Conservation (phyloP, 331 rosid genomes). For the Acacia concinna region DNA sequence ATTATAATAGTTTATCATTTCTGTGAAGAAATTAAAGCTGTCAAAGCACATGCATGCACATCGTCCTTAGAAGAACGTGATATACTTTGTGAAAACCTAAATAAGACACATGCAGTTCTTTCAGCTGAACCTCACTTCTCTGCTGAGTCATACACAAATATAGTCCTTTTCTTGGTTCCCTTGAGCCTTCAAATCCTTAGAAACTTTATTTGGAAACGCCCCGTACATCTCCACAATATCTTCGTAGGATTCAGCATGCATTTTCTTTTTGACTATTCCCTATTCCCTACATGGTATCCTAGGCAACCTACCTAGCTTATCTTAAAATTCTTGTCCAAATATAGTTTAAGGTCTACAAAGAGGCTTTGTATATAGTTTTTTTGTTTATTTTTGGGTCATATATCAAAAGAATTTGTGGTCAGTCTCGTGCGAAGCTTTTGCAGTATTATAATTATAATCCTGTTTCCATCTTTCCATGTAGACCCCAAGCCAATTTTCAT, state of each 20-base stretch:
- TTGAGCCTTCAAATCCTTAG: not conserved
- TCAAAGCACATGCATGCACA: constrained; percentile 34
- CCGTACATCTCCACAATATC: not conserved
- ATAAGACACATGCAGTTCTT: constrained; percentile 21
- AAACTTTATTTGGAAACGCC: not conserved
- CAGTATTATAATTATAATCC: not conserved
- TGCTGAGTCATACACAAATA: not conserved
- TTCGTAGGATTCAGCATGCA: not conserved
- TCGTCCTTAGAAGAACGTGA: constrained; percentile 32
- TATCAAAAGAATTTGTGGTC: not conserved
- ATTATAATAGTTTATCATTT: not conserved
- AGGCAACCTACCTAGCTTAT: not conserved
- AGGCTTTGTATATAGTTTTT: not conserved
- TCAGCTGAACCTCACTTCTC: not conserved
- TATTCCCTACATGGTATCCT: not conserved
- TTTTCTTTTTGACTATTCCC: not conserved
- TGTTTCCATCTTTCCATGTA: not conserved
- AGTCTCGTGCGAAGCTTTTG: too few species aligned
- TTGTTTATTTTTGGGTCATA: not conserved
- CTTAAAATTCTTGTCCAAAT: not conserved
- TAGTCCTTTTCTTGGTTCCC: not conserved
- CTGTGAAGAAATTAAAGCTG: constrained; percentile 7
- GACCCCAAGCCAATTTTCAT: not conserved
- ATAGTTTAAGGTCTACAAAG: not conserved
- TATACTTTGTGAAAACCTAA: constrained; percentile 27